Base-by-base conservation (phyloP, 352 stramenopile genomes). In the Phytopythium cucurbitacearum region DNA sequence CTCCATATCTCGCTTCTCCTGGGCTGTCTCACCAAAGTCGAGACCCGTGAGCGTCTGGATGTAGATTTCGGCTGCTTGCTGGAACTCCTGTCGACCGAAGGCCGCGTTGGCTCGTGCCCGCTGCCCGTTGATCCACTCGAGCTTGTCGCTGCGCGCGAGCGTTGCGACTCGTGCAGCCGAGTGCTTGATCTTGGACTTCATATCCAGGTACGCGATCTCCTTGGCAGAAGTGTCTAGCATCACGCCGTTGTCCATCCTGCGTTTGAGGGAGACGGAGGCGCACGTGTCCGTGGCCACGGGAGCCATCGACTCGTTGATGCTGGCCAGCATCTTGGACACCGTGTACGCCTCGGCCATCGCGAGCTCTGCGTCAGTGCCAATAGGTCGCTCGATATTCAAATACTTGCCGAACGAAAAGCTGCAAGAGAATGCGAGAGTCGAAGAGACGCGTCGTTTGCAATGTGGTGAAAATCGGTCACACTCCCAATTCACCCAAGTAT, bases 301-400 rank as follows among this genome's bases (percentile, higher is more conserved):
- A 4, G 71, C 70, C 83, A 93, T 91, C 41, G 86, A 64, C 46
- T 84, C 71, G 46, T 91, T 94, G 61, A 91, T 89, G 64, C 61
- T 87, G 39, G 73, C 56, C 28, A 94, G 65, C 81, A 94, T 94
- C 65, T 89, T 91, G 28, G 81, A 88, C 46, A 94, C 79, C 21
- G 84, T 94, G 69, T 86, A 94, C 40, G 79, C 78, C 48, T 85
- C 70, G 10, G 63, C 51, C 65, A 82, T 80, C 21, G 21, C 21
- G 32, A 50, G 41, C 42, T 34, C 8, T 46, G 53, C 46, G 7
- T 51, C 21, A 28, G 2, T 28, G 21, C 2, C 21, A 28, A 28
- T 28, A 28, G 1, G 21, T 28, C 21, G 21, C 21, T 28, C 21
- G 21, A 28, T 28, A 28, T 28, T 28, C 21, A 28, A 28, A 28